Base-by-base conservation (phyloP, 1,139 yeast genomes). In the Candida sanyaensis region DNA sequence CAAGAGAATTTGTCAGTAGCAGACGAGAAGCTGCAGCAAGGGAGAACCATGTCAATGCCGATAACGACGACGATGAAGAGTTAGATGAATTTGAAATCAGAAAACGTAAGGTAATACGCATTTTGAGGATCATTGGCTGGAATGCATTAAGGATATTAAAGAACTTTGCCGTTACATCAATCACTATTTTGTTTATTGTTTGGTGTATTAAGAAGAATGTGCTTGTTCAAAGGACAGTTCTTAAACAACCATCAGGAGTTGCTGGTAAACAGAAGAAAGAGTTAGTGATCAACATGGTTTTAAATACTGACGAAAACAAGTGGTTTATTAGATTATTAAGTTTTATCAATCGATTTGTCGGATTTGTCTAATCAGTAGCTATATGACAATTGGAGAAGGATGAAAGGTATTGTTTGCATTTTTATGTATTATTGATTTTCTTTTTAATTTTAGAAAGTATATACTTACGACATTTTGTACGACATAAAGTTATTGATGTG, bases 191-290 rank as follows among this genome's bases (percentile, higher is more conserved):
- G 49, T 73, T 75, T 51, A 55, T 75, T 45, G 68, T 73, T 13
- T 75, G 80, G 80, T 70, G 74, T 51, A 55, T 73, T 44, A 75
- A 75, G 58, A 68, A 59, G 53, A 75, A 73, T 52, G 79, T 75
- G 6, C 51, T 65, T 36, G 79, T 75, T 11, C 54, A 71, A 52
- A 63, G 70, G 52, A 72, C 79, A 1, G 49, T 74, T n/a, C 74
- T 75, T 13, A 68, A 60, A 42, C 68, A 65, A 47, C 70, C 73
- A 17, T 47, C 52, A 5, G 59, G 57, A 7, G 59, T 55, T 26
- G 52, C 55, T 26, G 56, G 50, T 34, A 57, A 54, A 44, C 62
- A 56, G 43, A 66, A 63, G 51, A 72, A 71, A 52, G 80, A 75
- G 53, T 68, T 75, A 57, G 64, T 75, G 11, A 71, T 75, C 49